phyloP scores from a whole-genome alignment of 169 alveolate species.

The Babesia caballi region DNA sequence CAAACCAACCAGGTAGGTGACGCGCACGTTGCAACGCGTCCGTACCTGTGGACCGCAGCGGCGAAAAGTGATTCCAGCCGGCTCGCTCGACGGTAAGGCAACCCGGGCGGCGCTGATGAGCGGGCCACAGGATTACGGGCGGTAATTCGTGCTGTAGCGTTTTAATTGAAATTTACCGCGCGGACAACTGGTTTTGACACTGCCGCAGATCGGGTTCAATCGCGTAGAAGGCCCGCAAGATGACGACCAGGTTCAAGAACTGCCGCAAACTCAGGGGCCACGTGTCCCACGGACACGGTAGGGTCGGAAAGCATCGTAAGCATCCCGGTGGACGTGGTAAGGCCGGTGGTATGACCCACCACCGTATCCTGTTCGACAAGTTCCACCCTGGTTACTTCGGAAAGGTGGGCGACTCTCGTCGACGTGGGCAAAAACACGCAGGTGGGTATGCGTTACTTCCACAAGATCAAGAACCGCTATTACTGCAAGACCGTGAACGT shows the following conservation, averaged over 20 bases:
- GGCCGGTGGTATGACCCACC: slow-evolving; percentile 97
- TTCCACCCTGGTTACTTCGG: slow-evolving; percentile 99
- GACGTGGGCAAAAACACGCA: slow-evolving; percentile 7
- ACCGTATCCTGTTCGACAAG: slow-evolving; percentile 91
- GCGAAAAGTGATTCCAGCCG: not conserved
- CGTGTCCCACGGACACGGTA: slow-evolving; percentile 98
- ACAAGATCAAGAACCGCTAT: slow-evolving; percentile 85
- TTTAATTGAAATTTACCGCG: no score
- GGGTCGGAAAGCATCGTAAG: slow-evolving; percentile 99
- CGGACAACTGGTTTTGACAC: no score
- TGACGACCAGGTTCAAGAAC: slow-evolving; percentile 91
- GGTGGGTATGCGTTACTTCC: slow-evolving; percentile 98
- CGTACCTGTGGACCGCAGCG: not conserved
- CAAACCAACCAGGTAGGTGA: slow-evolving; percentile 1
- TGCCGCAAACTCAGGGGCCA: slow-evolving; percentile 98
- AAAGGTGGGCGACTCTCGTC: slow-evolving; percentile 75
- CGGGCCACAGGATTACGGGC: no score
- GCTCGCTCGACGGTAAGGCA: not conserved
- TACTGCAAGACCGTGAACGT: slow-evolving; percentile 91
- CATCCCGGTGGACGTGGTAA: slow-evolving; percentile 99
- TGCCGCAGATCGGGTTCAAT: slow-evolving; percentile 21
- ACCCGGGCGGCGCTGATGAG: no score
- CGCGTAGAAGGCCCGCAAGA: slow-evolving; percentile 38
- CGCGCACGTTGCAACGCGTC: not conserved
- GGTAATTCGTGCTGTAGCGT: no score